These are phyloP conservation scores for Saccharomycopsis fibuligera DNA, from an alignment of 805 yeast species.

Conservation along the genomic window DNA sequence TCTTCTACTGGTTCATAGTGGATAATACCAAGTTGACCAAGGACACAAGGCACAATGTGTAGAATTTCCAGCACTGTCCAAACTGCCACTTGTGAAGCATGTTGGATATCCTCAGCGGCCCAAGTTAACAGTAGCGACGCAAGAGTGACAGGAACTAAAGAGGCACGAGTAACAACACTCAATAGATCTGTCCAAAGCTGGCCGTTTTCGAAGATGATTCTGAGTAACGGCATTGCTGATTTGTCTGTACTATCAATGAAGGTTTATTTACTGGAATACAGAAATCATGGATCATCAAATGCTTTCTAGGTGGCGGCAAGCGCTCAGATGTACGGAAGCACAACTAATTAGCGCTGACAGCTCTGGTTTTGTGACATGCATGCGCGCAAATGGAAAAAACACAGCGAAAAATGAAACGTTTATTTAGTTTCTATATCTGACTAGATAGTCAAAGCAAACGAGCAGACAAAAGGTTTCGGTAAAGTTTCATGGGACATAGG, in stretches of 20 bases:
- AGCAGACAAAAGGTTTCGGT: no score
- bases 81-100: neutral
- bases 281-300: no score
- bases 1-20: constrained; percentile 16
- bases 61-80: constrained; percentile 6
- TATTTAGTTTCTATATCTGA: no score
- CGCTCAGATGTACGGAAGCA: no score
- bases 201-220: constrained; percentile 18
- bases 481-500: no score
- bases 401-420: no score
- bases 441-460: no score
- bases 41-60: constrained; percentile 21
- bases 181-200: neutral
- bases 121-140: constrained; percentile 2
- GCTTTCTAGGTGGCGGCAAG: no score
- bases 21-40: constrained; percentile 19
- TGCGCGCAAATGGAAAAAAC: no score
- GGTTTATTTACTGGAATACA: no score
- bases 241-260: neutral
- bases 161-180: neutral
- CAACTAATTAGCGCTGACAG: no score
- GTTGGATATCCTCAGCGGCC: constrained; percentile 9
- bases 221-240: constrained; percentile 17
- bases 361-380: no score
- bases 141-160: constrained; percentile 15